Conservation (phyloP, 208 protist genomes). For the Leishmania major region DNA sequence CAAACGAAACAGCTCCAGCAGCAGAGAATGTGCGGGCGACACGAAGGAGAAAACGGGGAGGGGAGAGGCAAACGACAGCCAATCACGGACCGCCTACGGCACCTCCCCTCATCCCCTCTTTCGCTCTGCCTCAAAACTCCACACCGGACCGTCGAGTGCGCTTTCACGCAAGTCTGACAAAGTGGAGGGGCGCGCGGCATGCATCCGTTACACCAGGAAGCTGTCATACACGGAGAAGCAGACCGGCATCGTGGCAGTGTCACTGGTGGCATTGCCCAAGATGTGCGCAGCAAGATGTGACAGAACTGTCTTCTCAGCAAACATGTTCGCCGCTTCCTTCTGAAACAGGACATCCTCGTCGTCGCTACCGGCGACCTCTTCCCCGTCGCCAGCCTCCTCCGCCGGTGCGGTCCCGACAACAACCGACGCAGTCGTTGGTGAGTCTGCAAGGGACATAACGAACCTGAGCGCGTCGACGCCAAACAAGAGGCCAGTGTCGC, state of each 20-base stretch:
- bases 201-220: constrained; percentile 5
- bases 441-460: neutral
- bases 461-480: neutral
- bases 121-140: neutral
- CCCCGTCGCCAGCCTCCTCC: constrained; percentile 11
- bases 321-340: constrained; percentile 89
- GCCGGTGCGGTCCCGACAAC: neutral
- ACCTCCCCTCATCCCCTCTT: neutral
- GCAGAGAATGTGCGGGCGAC: neutral
- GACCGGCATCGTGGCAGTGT: neutral
- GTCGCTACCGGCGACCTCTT: constrained; percentile 11
- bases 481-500: constrained; percentile 7
- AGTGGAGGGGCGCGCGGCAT: neutral
- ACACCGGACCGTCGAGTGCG: neutral
- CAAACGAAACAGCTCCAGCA: neutral
- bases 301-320: constrained; percentile 65
- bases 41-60: neutral
- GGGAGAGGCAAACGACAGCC: neutral
- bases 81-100: neutral
- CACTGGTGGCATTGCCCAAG: constrained; percentile 3
- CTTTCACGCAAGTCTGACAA: neutral
- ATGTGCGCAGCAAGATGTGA: constrained; percentile 43
- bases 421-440: neutral
- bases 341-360: constrained; percentile 84
- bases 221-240: constrained; percentile 21